A percentile compares a stretch with the other conserved stretches of the same genome.
phyloP scores from a whole-genome alignment of 2,329 filamentous ascomycete species.

The Trichoderma lentiforme region DNA sequence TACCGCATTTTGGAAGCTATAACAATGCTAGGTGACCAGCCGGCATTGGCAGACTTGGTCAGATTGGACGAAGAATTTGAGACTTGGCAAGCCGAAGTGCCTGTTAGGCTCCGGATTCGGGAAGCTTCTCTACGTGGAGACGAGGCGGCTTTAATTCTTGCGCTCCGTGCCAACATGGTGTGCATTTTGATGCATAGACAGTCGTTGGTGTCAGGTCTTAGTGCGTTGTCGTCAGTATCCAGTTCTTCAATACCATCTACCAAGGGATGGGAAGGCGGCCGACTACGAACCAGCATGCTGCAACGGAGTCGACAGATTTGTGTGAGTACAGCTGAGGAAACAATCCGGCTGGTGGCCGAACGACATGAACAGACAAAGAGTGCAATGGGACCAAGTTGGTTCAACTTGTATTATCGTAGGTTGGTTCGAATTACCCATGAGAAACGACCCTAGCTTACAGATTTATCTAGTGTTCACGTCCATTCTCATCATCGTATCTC shows the following conservation, averaged over 20 bases:
- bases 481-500: slow-evolving; percentile 6
- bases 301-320: slow-evolving; percentile 3
- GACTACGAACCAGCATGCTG: background rate
- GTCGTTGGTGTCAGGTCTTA: slow-evolving; percentile 7
- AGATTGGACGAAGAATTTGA: slow-evolving; percentile 9
- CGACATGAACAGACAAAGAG: slow-evolving; percentile 5
- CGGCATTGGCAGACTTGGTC: background rate
- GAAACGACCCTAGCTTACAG: background rate
- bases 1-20: slow-evolving; percentile 7
- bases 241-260: background rate
- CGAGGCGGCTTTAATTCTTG: background rate
- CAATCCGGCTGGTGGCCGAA: background rate
- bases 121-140: background rate
- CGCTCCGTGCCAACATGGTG: slow-evolving; percentile 10
- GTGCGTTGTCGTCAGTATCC: background rate
- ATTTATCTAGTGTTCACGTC: background rate
- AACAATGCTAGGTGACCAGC: background rate
- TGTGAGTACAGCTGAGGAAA: slow-evolving; percentile 8
- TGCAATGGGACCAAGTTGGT: slow-evolving; percentile 14
- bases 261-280: background rate
- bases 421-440: background rate
- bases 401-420: slow-evolving; percentile 10
- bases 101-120: background rate
- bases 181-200: slow-evolving; percentile 2
- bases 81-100: background rate